Evolutionary conservation across 2,329 filamentous ascomycete species (phyloP), one percentile per base, ranked within the genome.

Genomic region (Daldinia eschscholtzii): DNA sequence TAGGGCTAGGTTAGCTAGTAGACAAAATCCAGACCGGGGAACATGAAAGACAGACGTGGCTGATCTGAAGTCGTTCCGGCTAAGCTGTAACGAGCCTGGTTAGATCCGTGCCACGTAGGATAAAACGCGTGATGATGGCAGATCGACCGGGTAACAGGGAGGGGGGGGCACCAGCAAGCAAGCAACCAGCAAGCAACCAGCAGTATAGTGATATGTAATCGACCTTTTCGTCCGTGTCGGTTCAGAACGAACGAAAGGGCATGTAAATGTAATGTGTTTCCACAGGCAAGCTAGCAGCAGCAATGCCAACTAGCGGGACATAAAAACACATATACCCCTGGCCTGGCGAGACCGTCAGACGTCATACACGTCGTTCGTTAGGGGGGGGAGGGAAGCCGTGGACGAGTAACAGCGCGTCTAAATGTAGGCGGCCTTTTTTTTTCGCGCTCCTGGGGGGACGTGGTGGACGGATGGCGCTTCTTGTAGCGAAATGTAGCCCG

Each of bases 101-200:
- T 28, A n/a, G n/a, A 37, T 41, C 33, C 23, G 53, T 57, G 61
- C 61, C 61, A 64, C 61, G 61, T 64, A 64, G 61, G 61, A 35
- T 42, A 63, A 41, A 52, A 46, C 57, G 28, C 18, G 44, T 46
- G 28, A 59, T 37, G 18, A 48, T 35, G 41, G 41, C 26, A 59
- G 41, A 46, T 59, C 57, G 33, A 37, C 57, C 13, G 30, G 37
- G 42, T 35, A 35, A 9, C 9, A 35, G 30, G 46, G 33, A 26
- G 33, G 46, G 46, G 46, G 46, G 15, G 33, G 26, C 26, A 35
- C 6, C 30, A 33, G 30, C 30, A 33, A 30, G 28, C 28, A 30
- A 30, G 28, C 28, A 30, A 30, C 28, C 30, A 33, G 13, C 44
- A 48, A 48, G 44, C 44, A 33, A 20, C 44, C 20, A 48, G 44